A percentile compares a stretch with the other conserved stretches of the same genome.
Conservation (phyloP, 164 flowering plant species). For the Berberis vulgaris region DNA sequence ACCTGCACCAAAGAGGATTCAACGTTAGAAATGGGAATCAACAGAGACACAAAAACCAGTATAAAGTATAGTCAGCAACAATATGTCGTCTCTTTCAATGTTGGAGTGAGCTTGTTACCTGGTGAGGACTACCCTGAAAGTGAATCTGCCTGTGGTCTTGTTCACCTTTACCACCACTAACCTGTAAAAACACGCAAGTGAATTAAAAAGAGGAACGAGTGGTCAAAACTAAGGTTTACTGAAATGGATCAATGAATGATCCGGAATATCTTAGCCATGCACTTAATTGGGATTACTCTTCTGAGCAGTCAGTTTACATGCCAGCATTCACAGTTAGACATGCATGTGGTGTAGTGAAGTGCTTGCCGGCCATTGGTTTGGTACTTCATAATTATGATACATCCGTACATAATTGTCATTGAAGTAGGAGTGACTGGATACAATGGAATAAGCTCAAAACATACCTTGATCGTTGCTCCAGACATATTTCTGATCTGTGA, state of each 20-base stretch:
- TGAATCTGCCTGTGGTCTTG: constrained; percentile 65
- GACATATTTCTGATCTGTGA: constrained; percentile 71
- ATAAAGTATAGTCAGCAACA: not conserved
- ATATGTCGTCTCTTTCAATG: not conserved
- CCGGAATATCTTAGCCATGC: too few relatives aligned
- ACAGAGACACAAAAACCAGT: not conserved
- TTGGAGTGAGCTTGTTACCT: constrained; percentile 30
- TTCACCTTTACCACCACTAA: constrained; percentile 70
- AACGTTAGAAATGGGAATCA: not conserved
- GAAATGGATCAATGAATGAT: too few relatives aligned
- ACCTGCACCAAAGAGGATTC: not conserved
- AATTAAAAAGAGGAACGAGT: not conserved
- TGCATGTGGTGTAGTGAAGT: too few relatives aligned
- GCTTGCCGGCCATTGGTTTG: not conserved
- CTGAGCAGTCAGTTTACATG: too few relatives aligned
- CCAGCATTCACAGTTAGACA: too few relatives aligned
- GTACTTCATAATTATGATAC: too few relatives aligned
- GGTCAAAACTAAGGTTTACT: too few relatives aligned
- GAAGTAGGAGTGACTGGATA: not conserved
- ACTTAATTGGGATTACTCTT: too few relatives aligned
- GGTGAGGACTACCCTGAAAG: constrained; percentile 61
- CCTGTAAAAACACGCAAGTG: constrained; percentile 28
- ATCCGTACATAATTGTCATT: not conserved
- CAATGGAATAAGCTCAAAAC: not conserved
- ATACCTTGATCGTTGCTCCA: constrained; percentile 80